Conservation (phyloP, 2,329 filamentous ascomycete species). For the Diaporthe citriasiana region DNA sequence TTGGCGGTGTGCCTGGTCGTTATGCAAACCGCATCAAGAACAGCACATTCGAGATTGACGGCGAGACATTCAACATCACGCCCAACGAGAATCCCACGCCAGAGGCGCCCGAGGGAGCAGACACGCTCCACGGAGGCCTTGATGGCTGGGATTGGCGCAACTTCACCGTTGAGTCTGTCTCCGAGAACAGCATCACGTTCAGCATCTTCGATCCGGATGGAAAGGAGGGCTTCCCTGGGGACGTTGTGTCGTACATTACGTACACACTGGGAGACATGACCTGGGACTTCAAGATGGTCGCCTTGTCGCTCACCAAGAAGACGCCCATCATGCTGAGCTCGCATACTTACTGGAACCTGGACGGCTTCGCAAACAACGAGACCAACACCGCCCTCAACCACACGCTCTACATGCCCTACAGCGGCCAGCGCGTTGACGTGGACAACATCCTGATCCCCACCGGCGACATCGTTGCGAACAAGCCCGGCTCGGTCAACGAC, state of each 20-base stretch:
- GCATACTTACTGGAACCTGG: slow-evolving; percentile 86
- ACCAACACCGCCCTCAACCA: slow-evolving; percentile 77
- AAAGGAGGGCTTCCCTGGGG: slow-evolving; percentile 82
- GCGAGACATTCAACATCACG: slow-evolving; percentile 68
- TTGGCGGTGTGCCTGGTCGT: slow-evolving; percentile 79
- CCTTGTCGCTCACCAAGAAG: slow-evolving; percentile 78
- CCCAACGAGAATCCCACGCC: slow-evolving; percentile 74
- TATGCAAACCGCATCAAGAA: slow-evolving; percentile 89
- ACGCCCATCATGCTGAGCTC: slow-evolving; percentile 86
- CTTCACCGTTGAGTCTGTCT: slow-evolving; percentile 81
- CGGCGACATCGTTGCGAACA: slow-evolving; percentile 80
- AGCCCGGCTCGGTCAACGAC: slow-evolving; percentile 78
- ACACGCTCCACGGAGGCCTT: slow-evolving; percentile 79
- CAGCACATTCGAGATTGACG: slow-evolving; percentile 78
- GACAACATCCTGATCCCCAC: slow-evolving; percentile 83
- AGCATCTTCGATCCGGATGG: slow-evolving; percentile 80
- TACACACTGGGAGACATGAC: slow-evolving; percentile 77
- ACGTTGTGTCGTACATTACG: slow-evolving; percentile 80
- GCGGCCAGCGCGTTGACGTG: slow-evolving; percentile 75
- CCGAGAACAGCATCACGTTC: slow-evolving; percentile 79
- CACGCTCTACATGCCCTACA: slow-evolving; percentile 80
- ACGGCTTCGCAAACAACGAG: slow-evolving; percentile 82
- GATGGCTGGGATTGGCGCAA: slow-evolving; percentile 84
- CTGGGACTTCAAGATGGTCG: slow-evolving; percentile 82
- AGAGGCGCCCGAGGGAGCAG: slow-evolving; percentile 64